Conservation (phyloP, 768 basidiomycete genomes). For the Pholiota molesta region DNA sequence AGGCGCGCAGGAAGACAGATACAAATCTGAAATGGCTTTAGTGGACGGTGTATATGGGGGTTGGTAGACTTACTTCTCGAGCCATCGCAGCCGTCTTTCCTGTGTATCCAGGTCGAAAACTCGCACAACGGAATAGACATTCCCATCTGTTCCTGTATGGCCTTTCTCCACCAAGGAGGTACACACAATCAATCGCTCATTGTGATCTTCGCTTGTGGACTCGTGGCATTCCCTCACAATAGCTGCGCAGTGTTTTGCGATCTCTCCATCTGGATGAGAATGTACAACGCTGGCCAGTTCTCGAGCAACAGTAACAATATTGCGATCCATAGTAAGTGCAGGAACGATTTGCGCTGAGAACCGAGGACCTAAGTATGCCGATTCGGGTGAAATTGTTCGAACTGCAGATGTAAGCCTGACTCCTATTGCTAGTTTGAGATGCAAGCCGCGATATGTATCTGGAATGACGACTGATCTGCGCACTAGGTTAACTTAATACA, state of each 20-base stretch:
- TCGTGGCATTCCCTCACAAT: constrained; percentile 59
- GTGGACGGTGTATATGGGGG: background rate
- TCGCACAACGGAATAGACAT: constrained; percentile 50
- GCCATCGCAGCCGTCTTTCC: constrained; percentile 50
- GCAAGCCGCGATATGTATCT: constrained; percentile 43
- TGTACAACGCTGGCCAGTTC: constrained; percentile 59
- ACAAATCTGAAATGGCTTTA: constrained; percentile 40
- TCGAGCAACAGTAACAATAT: constrained; percentile 54
- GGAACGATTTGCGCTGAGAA: constrained; percentile 59
- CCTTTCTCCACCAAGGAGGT: constrained; percentile 59
- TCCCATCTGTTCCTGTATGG: constrained; percentile 46
- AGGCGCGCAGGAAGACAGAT: constrained; percentile 53
- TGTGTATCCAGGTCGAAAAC: constrained; percentile 55
- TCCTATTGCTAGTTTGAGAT: constrained; percentile 58
- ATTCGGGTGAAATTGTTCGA: constrained; percentile 61
- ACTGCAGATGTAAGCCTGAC: constrained; percentile 61
- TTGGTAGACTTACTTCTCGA: constrained; percentile 43
- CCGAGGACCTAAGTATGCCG: constrained; percentile 57
- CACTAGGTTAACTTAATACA: background rate
- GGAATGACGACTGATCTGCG: constrained; percentile 57
- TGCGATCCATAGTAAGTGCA: constrained; percentile 46
- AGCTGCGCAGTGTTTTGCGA: constrained; percentile 56
- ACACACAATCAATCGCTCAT: constrained; percentile 58
- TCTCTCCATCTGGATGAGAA: constrained; percentile 46
- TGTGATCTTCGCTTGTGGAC: constrained; percentile 45